Evolutionary conservation across 331 rosid species (phyloP).

Genomic region (Malus hybrid): DNA sequence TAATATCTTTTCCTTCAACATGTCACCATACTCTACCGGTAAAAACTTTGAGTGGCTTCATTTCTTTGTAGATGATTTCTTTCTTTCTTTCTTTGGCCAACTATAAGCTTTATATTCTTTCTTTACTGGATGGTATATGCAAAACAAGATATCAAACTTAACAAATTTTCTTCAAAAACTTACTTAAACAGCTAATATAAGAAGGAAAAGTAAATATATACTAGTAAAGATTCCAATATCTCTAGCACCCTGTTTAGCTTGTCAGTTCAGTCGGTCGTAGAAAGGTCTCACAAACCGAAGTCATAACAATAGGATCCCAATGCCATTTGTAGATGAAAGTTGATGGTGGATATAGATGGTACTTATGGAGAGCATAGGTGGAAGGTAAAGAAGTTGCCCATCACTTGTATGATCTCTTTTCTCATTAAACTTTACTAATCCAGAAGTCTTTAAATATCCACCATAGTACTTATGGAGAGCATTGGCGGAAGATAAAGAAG

Average conservation of each 20-base stretch:
- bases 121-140: conserved; percentile 96
- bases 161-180: conserved; percentile 39
- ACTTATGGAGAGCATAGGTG: conserved; percentile 51
- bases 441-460: conserved; percentile 53
- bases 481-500: conserved; percentile 50
- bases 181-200: conserved; percentile 9
- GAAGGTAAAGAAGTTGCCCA: conserved; percentile 52
- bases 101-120: conserved; percentile 95
- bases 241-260: conserved; percentile 28
- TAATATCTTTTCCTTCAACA: conserved; percentile 82
- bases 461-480: conserved; percentile 48
- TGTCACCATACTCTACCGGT: conserved; percentile 79
- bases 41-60: conserved; percentile 78
- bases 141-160: conserved; percentile 87
- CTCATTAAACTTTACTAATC: conserved; percentile 67
- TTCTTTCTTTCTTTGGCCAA: conserved; percentile 97
- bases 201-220: conserved; percentile 20
- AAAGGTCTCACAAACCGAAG: conserved; percentile 38
- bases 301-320: conserved; percentile 35
- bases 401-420: conserved; percentile 60
- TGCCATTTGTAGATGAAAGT: conserved; percentile 43
- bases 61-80: conserved; percentile 91
- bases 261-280: conserved; percentile 17
- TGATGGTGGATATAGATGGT: conserved; percentile 39
- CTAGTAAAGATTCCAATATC: conserved; percentile 33